These are phyloP conservation scores for Brasenia schreberi DNA, from an alignment of 164 flowering plant species.

Conservation along the genomic window DNA sequence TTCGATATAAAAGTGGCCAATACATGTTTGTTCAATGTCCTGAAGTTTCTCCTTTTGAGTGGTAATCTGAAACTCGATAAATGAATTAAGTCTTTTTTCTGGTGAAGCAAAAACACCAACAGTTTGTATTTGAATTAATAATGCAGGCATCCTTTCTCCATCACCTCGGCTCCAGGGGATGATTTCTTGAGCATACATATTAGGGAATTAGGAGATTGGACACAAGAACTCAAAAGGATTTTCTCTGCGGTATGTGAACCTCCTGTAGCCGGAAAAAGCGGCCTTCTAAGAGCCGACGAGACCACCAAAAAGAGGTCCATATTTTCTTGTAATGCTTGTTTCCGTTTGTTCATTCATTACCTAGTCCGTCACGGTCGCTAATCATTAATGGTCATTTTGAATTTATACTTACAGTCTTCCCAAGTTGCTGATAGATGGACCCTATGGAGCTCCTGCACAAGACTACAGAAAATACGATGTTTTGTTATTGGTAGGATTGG, in stretches of 20 bases:
- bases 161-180: conserved; percentile 95
- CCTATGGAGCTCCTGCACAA: conserved; percentile 98
- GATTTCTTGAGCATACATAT: conserved; percentile 88
- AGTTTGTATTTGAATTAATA: background rate
- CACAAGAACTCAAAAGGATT: conserved; percentile 76
- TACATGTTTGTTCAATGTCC: conserved; percentile 99
- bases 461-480: conserved; percentile 85
- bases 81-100: too few species aligned
- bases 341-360: background rate
- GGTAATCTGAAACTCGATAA: conserved; percentile 28
- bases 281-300: conserved; percentile 89
- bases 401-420: conserved; percentile 45
- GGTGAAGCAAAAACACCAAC: too few species aligned
- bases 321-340: background rate
- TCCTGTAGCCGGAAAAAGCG: conserved; percentile 70
- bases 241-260: conserved; percentile 81
- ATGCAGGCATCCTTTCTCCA: conserved; percentile 97
- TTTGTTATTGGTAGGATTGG: conserved; percentile 76
- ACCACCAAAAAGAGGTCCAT: conserved; percentile 56
- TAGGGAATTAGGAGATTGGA: conserved; percentile 96
- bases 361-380: background rate
- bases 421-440: conserved; percentile 83
- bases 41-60: conserved; percentile 91
- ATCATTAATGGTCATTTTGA: background rate
- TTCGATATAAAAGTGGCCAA: conserved; percentile 87